Base-by-base conservation (phyloP, 2,329 filamentous ascomycete genomes). In the Magnaporthales sp. region DNA sequence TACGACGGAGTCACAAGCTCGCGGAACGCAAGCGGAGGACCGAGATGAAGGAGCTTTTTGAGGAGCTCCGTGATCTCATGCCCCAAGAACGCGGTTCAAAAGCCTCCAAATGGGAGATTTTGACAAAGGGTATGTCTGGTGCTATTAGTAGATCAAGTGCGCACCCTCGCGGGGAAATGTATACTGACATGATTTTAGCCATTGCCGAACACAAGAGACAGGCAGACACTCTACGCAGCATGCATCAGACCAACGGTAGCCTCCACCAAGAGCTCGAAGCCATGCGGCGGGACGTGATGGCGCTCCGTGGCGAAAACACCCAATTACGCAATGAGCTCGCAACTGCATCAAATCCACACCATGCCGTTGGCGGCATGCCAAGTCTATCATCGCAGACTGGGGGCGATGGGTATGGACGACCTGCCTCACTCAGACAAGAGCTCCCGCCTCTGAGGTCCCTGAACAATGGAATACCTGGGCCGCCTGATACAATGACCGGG, bases 11-110 rank as follows among this genome's bases (percentile, higher is more conserved):
- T 73, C 91, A 95, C 78, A 95, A 95, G 77, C 84, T 95, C 67
- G 91, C 91, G 0, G 91, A 95, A 77, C 84, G 91, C 51, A 95
- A 95, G 79, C 85, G 91, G 54, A 83, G 91, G 68, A 93, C 91
- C 9, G 91, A 95, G 75, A 95, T 95, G 91, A 95, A 95, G 78
- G 89, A 91, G 72, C 79, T 95, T 0, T 95, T 95, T 73, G 91
- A 95, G 70, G 89, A 92, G 71, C 79, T 95, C 9, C 86, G 92
- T 70, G 89, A 91, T 70, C 81, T 92, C 51, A 89, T 94, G 79
- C 91, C 91, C 1, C 90, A 92, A 71, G 91, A 92, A 72, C 86
- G 91, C 19, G 91, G 91, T 1, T 90, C 89, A 27, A 96, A 95
- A 75, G 91, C 91, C 0, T 93, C 91, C 71, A 96, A 96, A 72